These are phyloP conservation scores for Paxillus rubicundulus DNA, from an alignment of 768 basidiomycete genomes.

Conservation along the genomic window DNA sequence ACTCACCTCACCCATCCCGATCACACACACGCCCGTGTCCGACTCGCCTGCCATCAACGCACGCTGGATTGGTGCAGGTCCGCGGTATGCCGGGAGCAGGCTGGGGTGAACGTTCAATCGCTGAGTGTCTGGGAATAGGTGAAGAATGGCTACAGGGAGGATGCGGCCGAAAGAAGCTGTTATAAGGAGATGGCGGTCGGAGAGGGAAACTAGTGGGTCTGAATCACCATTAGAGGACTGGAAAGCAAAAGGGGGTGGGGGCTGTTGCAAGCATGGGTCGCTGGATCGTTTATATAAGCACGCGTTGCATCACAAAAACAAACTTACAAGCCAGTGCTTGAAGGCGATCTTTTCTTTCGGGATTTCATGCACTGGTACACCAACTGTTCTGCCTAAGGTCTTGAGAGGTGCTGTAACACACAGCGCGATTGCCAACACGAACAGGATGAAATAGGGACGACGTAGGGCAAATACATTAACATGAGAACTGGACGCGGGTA, in stretches of 20 bases:
- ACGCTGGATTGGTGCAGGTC: conserved; percentile 88
- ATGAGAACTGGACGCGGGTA: background rate
- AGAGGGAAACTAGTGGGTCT: conserved; percentile 15
- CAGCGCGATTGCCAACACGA: background rate
- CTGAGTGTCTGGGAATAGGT: conserved; percentile 53
- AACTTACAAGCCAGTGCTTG: conserved; percentile 60
- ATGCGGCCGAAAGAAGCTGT: conserved; percentile 93
- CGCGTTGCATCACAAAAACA: background rate
- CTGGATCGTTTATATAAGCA: background rate
- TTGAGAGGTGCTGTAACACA: conserved; percentile 64
- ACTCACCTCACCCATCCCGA: conserved; percentile 62
- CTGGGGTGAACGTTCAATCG: conserved; percentile 90
- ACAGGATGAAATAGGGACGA: background rate
- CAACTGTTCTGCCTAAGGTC: conserved; percentile 48
- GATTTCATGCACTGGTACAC: conserved; percentile 57
- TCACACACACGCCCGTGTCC: conserved; percentile 78
- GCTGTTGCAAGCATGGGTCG: conserved; percentile 35
- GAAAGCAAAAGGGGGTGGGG: conserved; percentile 37
- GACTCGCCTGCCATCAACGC: conserved; percentile 64
- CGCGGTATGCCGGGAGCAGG: conserved; percentile 81
- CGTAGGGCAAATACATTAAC: background rate
- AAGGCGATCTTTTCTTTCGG: conserved; percentile 61
- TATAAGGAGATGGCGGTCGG: conserved; percentile 57
- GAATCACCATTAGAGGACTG: background rate
- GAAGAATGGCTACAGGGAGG: conserved; percentile 59